A percentile compares a stretch with the other conserved stretches of the same genome.
Conservation (phyloP, 2,329 filamentous ascomycete species). For the Gremmenia infestans region DNA sequence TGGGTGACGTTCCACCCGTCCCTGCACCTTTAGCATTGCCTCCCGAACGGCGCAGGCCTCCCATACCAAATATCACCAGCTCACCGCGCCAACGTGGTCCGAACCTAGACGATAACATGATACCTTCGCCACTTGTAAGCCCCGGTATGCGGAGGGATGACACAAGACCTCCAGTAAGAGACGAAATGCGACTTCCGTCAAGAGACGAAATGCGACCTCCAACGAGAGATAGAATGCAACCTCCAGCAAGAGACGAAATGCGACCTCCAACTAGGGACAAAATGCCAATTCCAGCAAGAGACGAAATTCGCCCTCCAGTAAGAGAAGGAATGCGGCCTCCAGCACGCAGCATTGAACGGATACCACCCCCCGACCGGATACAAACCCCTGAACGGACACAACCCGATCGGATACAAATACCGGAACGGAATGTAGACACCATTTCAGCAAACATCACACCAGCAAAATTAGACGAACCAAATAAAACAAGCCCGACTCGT, state of each 20-base stretch:
- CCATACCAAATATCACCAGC: conserved; percentile 27
- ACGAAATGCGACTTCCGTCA: neutral
- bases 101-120: conserved; percentile 26
- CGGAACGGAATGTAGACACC: neutral
- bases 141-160: conserved; percentile 33
- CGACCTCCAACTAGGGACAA: no score
- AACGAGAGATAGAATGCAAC: no score
- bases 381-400: conserved; percentile 6
- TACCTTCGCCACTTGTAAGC: conserved; percentile 34
- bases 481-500: conserved; percentile 5
- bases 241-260: no score
- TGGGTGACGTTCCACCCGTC: conserved; percentile 25
- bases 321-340: conserved; percentile 8
- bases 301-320: no score
- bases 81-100: conserved; percentile 27
- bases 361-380: conserved; percentile 17
- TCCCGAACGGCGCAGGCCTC: conserved; percentile 32
- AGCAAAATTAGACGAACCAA: conserved; percentile 5
- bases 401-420: conserved; percentile 2
- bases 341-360: conserved; percentile 30
- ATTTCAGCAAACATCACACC: neutral
- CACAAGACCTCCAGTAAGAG: conserved; percentile 30
- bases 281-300: no score
- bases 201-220: no score
- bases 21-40: conserved; percentile 27